Percentiles rank a stretch among this genome's conserved stretches.
These are phyloP conservation scores for Kwoniella bestiolae DNA, from an alignment of 768 basidiomycete genomes.

Conservation along the genomic window DNA sequence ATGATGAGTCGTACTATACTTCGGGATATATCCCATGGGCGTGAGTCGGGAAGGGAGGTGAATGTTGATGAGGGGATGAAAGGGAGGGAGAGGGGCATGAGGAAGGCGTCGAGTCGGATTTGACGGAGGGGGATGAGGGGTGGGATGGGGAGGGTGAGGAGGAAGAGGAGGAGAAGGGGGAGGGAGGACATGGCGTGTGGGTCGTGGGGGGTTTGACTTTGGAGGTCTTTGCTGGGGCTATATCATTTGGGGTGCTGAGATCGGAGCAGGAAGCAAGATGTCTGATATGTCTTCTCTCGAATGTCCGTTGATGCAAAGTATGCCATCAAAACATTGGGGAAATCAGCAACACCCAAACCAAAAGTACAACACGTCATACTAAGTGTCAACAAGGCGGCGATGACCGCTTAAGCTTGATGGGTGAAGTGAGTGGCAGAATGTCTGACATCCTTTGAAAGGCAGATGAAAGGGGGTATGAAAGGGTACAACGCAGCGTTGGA, in stretches of 20 bases:
- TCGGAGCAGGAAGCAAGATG: no score
- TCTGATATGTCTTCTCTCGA: no score
- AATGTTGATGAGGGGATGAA: conserved; percentile 3
- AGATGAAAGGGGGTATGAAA: neutral
- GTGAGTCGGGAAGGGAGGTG: neutral
- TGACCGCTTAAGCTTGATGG: no score
- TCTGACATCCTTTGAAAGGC: neutral
- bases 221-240: no score
- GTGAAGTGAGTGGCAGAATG: no score
- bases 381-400: no score
- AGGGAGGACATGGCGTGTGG: conserved; percentile 2
- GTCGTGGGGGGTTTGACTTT: neutral
- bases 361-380: neutral
- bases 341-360: neutral
- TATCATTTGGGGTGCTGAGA: no score
- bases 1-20: conserved; percentile 1
- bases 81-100: conserved; percentile 6
- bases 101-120: neutral
- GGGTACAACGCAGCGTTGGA: neutral
- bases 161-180: conserved; percentile 2
- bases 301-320: no score
- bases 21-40: conserved; percentile 4
- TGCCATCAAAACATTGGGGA: neutral
- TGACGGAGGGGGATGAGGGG: neutral
- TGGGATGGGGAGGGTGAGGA: neutral